phyloP scores from a whole-genome alignment of 2,329 filamentous ascomycete genomes.

The Verticillium longisporum region DNA sequence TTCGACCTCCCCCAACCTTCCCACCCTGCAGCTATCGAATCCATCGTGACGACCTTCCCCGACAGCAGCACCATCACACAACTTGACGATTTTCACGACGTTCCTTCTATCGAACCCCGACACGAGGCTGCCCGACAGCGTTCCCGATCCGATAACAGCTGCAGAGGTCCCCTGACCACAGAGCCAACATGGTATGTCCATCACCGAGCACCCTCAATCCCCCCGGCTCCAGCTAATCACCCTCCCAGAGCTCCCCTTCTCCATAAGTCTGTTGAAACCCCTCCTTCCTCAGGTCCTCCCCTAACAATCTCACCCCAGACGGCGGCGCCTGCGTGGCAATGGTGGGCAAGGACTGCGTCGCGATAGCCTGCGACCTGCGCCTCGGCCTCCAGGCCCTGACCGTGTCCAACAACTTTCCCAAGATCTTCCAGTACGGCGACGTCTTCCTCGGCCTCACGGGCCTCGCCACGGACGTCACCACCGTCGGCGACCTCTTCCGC shows the following conservation, averaged over 20 bases:
- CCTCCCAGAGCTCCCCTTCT: slow-evolving; percentile 73
- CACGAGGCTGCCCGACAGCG: no score
- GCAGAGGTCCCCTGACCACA: slow-evolving; percentile 1
- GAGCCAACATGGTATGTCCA: slow-evolving; percentile 15
- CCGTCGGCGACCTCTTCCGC: slow-evolving; percentile 93
- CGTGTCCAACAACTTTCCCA: slow-evolving; percentile 99
- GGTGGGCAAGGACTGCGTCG: slow-evolving; percentile 99
- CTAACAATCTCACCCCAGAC: slow-evolving; percentile 33
- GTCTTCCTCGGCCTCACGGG: slow-evolving; percentile 91
- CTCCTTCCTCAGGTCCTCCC: slow-evolving; percentile 5
- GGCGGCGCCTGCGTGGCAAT: slow-evolving; percentile 96
- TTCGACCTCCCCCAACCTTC: slow-evolving; percentile 12
- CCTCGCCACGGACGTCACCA: slow-evolving; percentile 90
- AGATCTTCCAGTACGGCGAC: slow-evolving; percentile 96
- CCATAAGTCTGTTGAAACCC: slow-evolving; percentile 67
- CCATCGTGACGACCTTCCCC: slow-evolving; percentile 13
- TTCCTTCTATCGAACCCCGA: slow-evolving; percentile 4
- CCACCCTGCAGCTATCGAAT: slow-evolving; percentile 18
- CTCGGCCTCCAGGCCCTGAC: slow-evolving; percentile 95
- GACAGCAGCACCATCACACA: slow-evolving; percentile 9
- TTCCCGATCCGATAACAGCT: background rate
- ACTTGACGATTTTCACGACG: slow-evolving; percentile 6
- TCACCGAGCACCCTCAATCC: slow-evolving; percentile 6
- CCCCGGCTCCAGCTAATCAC: slow-evolving; percentile 21
- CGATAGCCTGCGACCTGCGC: slow-evolving; percentile 97